Conservation (phyloP, 2,329 filamentous ascomycete genomes). For the Fusarium sp. region DNA sequence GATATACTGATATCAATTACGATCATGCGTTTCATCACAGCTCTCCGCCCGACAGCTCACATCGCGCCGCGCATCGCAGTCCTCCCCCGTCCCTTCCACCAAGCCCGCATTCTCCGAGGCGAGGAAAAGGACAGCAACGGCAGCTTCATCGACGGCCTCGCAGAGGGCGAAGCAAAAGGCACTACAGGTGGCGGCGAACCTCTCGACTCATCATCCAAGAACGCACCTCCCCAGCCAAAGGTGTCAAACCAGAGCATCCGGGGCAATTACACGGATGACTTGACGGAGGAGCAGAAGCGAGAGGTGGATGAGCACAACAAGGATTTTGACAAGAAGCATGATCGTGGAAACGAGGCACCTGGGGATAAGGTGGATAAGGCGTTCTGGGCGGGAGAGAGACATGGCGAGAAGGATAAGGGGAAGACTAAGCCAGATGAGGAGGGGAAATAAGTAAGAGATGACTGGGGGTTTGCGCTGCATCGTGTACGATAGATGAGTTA, state of each 20-base stretch:
- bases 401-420: constrained; percentile 15
- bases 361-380: constrained; percentile 69
- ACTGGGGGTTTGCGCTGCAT: background rate
- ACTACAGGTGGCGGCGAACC: constrained; percentile 58
- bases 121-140: constrained; percentile 31
- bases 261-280: constrained; percentile 50
- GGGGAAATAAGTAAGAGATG: background rate
- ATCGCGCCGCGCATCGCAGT: constrained; percentile 27
- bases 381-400: constrained; percentile 61
- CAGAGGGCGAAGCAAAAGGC: constrained; percentile 53
- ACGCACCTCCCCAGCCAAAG: constrained; percentile 64
- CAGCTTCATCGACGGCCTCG: constrained; percentile 47
- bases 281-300: constrained; percentile 67
- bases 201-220: constrained; percentile 53
- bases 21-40: constrained; percentile 35
- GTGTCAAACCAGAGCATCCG: constrained; percentile 65
- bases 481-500: background rate
- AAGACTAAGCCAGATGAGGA: background rate
- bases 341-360: constrained; percentile 58
- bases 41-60: constrained; percentile 19
- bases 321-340: constrained; percentile 71
- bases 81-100: constrained; percentile 23
- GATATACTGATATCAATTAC: fast-evolving
- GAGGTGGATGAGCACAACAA: constrained; percentile 73
- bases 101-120: constrained; percentile 15